Evolutionary conservation across 805 yeast species (phyloP).

Genomic region (Metschnikowia similis): DNA sequence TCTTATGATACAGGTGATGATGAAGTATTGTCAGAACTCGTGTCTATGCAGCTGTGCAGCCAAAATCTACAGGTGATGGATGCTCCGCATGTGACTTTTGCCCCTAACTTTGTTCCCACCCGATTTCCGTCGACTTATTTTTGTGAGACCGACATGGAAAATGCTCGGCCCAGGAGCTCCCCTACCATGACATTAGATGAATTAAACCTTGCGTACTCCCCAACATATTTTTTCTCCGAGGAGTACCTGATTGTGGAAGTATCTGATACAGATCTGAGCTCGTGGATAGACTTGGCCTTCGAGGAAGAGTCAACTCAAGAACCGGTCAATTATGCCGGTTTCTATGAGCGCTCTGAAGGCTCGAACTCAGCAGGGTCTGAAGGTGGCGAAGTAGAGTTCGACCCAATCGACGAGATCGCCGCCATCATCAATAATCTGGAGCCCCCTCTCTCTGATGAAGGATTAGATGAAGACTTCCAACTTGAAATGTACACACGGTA

Average conservation of each 20-base stretch:
- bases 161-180: not conserved
- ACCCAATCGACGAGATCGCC: not conserved
- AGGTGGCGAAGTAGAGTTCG: not conserved
- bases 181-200: not conserved
- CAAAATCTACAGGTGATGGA: not conserved
- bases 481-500: slow-evolving; percentile 1
- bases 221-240: not conserved
- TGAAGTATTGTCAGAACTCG: not conserved
- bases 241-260: not conserved
- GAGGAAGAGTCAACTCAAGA: not conserved
- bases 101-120: not conserved
- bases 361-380: not conserved
- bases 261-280: not conserved
- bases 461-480: not conserved
- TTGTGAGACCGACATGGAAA: not conserved
- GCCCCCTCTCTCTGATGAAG: not conserved
- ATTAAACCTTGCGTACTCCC: not conserved
- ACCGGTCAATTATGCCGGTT: not conserved
- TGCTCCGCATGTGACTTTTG: not conserved
- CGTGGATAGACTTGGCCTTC: not conserved
- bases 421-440: not conserved
- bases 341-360: not conserved
- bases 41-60: not conserved
- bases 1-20: not conserved
- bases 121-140: not conserved